Evolutionary conservation across 495 filamentous ascomycete species (phyloP).

Genomic region (Cryomyces minteri): DNA sequence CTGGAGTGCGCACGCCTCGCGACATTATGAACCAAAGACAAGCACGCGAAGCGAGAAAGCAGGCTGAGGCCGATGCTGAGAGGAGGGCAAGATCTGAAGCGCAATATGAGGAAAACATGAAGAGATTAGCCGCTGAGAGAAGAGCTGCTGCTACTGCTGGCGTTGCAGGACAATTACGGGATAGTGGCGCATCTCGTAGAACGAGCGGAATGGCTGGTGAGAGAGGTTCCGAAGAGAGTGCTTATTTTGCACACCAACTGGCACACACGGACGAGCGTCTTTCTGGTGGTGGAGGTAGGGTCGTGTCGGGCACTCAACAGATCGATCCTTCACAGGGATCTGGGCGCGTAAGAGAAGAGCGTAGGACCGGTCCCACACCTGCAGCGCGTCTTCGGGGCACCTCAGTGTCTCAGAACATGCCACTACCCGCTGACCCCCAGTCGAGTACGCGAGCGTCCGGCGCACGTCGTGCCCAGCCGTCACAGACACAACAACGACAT

Average conservation of each 20-base stretch:
- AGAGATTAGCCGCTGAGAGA: constrained; percentile 14
- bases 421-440: constrained; percentile 6
- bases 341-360: constrained; percentile 3
- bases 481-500: background rate
- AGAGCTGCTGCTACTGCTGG: constrained; percentile 17
- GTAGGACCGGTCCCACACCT: constrained; percentile 2
- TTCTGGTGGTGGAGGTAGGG: too few relatives aligned
- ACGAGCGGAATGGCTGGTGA: background rate
- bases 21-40: constrained; percentile 21
- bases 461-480: background rate
- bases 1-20: constrained; percentile 17
- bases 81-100: constrained; percentile 9
- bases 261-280: background rate
- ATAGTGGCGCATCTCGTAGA: constrained; percentile 1
- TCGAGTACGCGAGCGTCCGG: background rate
- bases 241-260: background rate
- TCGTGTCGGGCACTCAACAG: constrained; percentile 3
- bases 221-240: background rate
- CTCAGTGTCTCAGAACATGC: constrained; percentile 12
- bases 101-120: constrained; percentile 16
- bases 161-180: constrained; percentile 11
- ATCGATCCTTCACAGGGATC: background rate
- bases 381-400: constrained; percentile 5
- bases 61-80: constrained; percentile 9
- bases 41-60: constrained; percentile 14